These are phyloP conservation scores for Ogataea allantospora DNA, from an alignment of 805 yeast genomes.

Conservation along the genomic window DNA sequence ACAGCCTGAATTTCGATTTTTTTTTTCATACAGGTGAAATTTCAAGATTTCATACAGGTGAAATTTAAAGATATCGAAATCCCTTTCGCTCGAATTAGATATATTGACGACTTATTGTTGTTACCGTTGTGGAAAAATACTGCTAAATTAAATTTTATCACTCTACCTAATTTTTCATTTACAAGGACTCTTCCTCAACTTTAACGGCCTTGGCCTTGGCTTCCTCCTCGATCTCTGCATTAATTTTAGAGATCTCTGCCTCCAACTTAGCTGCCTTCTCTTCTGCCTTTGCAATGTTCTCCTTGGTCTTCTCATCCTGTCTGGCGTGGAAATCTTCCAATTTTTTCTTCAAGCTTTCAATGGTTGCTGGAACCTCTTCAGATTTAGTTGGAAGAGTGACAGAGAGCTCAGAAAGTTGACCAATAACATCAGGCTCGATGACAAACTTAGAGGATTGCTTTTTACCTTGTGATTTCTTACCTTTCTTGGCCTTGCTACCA, in stretches of 20 bases:
- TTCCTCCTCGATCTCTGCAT: slow-evolving; percentile 29
- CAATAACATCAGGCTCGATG: slow-evolving; percentile 77
- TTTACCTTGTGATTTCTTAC: slow-evolving; percentile 48
- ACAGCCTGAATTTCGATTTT: slow-evolving; percentile 7
- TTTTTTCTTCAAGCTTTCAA: slow-evolving; percentile 69
- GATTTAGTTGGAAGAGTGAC: slow-evolving; percentile 74
- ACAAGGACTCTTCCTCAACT: slow-evolving; percentile 12
- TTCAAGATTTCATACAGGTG: slow-evolving; percentile 2
- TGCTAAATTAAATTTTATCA: no score
- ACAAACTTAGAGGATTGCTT: slow-evolving; percentile 48
- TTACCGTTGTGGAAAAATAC: no score
- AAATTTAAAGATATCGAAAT: slow-evolving; percentile 1
- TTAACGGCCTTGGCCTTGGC: slow-evolving; percentile 9
- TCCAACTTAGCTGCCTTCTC: slow-evolving; percentile 71
- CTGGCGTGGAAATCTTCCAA: slow-evolving; percentile 62
- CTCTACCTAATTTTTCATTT: not conserved
- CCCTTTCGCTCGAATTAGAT: not conserved
- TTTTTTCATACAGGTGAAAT: slow-evolving; percentile 2
- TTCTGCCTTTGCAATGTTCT: slow-evolving; percentile 73
- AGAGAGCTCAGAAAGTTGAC: slow-evolving; percentile 70
- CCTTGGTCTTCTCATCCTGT: slow-evolving; percentile 79
- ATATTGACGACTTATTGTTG: no score
- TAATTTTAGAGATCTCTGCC: slow-evolving; percentile 37
- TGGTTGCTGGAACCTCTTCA: slow-evolving; percentile 66
- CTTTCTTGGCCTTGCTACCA: slow-evolving; percentile 45